Evolutionary conservation across 352 stramenopile species (phyloP).

Genomic region (Phytophthora pseudosyringae): DNA sequence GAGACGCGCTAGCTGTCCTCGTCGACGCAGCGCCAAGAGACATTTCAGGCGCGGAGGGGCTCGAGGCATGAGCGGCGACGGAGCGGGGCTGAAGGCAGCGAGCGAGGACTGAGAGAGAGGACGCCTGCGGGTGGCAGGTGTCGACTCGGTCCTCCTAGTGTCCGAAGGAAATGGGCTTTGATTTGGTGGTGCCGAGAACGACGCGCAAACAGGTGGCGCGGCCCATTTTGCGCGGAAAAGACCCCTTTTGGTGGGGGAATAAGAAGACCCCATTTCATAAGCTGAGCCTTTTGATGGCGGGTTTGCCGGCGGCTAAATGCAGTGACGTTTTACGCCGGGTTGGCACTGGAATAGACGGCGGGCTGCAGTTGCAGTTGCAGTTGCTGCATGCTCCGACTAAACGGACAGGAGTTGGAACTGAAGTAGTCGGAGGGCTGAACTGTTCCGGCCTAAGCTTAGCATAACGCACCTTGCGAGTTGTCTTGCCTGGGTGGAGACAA

Average conservation of each 20-base stretch:
- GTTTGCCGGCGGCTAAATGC: too few relatives aligned
- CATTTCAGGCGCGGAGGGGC: constrained; percentile 12
- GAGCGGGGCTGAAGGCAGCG: background rate
- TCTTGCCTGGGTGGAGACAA: too few relatives aligned
- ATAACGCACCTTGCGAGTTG: too few relatives aligned
- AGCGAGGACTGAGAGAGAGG: constrained; percentile 2
- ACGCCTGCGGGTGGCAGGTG: constrained; percentile 12
- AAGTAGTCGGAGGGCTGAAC: too few relatives aligned
- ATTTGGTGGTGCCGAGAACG: constrained; percentile 24
- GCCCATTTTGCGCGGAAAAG: background rate
- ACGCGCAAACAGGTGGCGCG: constrained; percentile 13
- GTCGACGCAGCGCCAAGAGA: constrained; percentile 31
- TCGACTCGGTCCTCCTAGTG: constrained; percentile 18
- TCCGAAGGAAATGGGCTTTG: constrained; percentile 14
- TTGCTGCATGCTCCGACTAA: too few relatives aligned
- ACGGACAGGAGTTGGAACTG: too few relatives aligned
- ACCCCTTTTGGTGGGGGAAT: background rate
- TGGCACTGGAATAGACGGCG: too few relatives aligned
- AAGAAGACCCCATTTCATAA: too few relatives aligned
- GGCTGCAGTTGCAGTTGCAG: too few relatives aligned
- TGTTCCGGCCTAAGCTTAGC: too few relatives aligned
- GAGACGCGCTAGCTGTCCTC: constrained; percentile 22
- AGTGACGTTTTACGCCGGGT: too few relatives aligned
- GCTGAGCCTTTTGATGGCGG: too few relatives aligned
- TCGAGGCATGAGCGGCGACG: constrained; percentile 26